phyloP scores from a whole-genome alignment of 179 eudicot species.

The Actinidia arguta region DNA sequence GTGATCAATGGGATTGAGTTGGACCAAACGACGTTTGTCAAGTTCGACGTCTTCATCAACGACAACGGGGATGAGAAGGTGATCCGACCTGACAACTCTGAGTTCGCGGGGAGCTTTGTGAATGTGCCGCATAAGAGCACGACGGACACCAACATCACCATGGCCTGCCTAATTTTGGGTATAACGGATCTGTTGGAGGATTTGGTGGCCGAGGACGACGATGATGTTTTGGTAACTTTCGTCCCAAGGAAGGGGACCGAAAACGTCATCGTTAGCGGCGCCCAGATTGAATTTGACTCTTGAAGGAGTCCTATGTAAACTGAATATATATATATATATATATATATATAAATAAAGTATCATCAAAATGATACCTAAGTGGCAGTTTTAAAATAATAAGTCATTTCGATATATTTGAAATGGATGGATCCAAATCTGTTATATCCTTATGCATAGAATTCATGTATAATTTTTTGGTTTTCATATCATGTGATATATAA shows the following conservation, averaged over 20 bases:
- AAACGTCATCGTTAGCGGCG: slow-evolving; percentile 42
- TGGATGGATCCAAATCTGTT: too few species aligned
- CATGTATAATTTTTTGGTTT: too few species aligned
- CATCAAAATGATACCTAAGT: too few species aligned
- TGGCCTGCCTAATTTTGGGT: slow-evolving; percentile 56
- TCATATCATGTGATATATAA: too few species aligned
- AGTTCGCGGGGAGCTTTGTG: slow-evolving; percentile 88
- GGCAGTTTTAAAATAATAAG: too few species aligned
- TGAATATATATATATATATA: too few species aligned
- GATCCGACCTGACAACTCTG: slow-evolving; percentile 41
- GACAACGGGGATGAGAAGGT: slow-evolving; percentile 64
- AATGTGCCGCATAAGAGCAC: slow-evolving; percentile 65
- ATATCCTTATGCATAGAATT: too few species aligned
- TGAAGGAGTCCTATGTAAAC: too few species aligned
- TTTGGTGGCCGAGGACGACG: slow-evolving; percentile 77
- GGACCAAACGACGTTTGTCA: slow-evolving; percentile 48
- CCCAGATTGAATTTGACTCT: slow-evolving; percentile 58
- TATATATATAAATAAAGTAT: too few species aligned
- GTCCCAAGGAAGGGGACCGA: slow-evolving; percentile 52
- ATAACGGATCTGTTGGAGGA: slow-evolving; percentile 62
- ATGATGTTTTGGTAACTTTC: slow-evolving; percentile 62
- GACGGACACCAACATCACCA: slow-evolving; percentile 29
- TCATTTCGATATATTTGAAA: too few species aligned
- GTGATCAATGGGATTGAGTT: slow-evolving; percentile 62
- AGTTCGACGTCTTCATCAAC: slow-evolving; percentile 77